A percentile compares a stretch with the other conserved stretches of the same genome.
Evolutionary conservation across 1,139 yeast species (phyloP).

Genomic region (Saccharomyces hybrid): DNA sequence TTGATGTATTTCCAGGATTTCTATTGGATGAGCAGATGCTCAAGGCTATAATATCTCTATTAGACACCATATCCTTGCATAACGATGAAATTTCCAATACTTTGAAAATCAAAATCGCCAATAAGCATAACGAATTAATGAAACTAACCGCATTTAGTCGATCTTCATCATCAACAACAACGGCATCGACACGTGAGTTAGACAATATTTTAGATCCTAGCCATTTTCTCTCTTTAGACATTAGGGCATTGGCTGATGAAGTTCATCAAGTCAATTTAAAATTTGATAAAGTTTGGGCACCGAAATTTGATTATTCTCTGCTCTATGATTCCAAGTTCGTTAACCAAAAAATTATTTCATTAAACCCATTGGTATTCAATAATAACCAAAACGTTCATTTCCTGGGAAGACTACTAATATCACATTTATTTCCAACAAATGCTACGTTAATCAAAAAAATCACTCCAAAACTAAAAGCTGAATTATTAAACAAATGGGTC

Average conservation of each 20-base stretch:
- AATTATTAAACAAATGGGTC: constrained; percentile 74
- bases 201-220: background rate
- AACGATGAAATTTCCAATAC: constrained; percentile 40
- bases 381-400: constrained; percentile 64
- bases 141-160: constrained; percentile 28
- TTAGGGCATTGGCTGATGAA: constrained; percentile 45
- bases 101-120: constrained; percentile 37
- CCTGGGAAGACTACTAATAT: constrained; percentile 60
- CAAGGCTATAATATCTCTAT: constrained; percentile 37
- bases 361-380: constrained; percentile 57
- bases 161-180: constrained; percentile 4
- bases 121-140: constrained; percentile 38
- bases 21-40: constrained; percentile 43
- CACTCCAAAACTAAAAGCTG: constrained; percentile 46
- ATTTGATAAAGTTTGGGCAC: constrained; percentile 63
- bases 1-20: constrained; percentile 47
- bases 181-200: background rate
- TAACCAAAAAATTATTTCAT: constrained; percentile 16
- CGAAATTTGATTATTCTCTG: constrained; percentile 54
- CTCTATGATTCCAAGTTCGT: constrained; percentile 43
- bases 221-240: constrained; percentile 38
- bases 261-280: constrained; percentile 50
- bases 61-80: constrained; percentile 40
- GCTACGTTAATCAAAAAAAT: constrained; percentile 19
- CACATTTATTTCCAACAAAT: constrained; percentile 47